Evolutionary conservation across 164 flowering plant species (phyloP), one percentile per base, ranked within the genome.

Genomic region (Piper betle): DNA sequence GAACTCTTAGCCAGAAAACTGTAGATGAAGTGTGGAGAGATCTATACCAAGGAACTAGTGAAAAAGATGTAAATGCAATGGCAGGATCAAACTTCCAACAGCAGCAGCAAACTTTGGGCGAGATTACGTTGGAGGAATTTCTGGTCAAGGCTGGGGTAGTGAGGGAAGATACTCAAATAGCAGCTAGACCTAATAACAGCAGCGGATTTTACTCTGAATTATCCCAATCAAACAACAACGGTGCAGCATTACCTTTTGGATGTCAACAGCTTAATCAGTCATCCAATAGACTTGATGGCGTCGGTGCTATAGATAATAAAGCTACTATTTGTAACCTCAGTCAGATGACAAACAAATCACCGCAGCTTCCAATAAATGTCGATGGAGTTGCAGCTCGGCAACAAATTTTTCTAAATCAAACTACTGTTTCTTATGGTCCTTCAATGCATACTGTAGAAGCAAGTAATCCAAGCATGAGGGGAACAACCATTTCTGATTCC

Each of bases 11-110:
- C 16, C 68, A 63, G 52, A 81, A 77, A 66, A 75, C 85, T 1
- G 88, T 81, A 39, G 92, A 86, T 55, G 92, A 90, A 70, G 84
- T 87, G 43, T 87, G 91, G 95, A 85, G 72, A 71, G 88, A 82
- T 65, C 72, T 85, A 52, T 81, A 75, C 16, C 72, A 62, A 20
- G 82, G 75, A 42, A 66, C 52, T 53, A 69, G 64, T 11, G 58
- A 64, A 3, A 70, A 62, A 19, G 73, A 64, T 42, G 68, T 52
- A 42, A 63, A 39, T 55, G 33, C 18, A 2, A 70, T 40, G 50
- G 39, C 61, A 38, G 71, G 66, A 17, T 16, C 64, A n/a, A 57
- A 40, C 68, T 48, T 75, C 52, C 73, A 59, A 38, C 77, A 61
- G 64, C 66, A 74, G 62, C 77, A 75, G 58, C 77, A 59, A 48